Base-by-base conservation (phyloP, 179 eudicot species). In the Drosera spatulata region DNA sequence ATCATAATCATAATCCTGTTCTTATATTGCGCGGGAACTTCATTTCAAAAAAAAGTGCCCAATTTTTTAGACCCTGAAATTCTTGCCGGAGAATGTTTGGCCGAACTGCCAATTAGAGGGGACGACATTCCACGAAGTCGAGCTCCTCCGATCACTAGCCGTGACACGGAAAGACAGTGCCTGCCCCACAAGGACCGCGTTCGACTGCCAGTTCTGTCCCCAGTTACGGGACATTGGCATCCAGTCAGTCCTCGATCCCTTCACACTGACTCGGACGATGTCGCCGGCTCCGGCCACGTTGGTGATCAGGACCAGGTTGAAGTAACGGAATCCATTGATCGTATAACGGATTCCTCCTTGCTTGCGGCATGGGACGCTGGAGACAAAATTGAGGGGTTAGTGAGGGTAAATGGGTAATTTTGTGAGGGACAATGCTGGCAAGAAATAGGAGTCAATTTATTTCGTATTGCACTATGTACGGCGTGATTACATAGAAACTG, bases 121-220 rank as follows among this genome's bases (percentile, higher is more conserved):
- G 3, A 37, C 94, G 12, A 88, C 71, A 62, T 88, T 88, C 87
- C 85, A 83, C 0, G 94, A 81, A 40, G 96, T 81, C 71, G 96
- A 83, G 8, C 72, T 76, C 15, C 94, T 75, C 12, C 82, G 64
- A 61, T 88, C 96, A 60, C 94, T 86, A 37, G 67, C 84, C 1
- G 69, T 71, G 44, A 88, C 87, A 39, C 94, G 62, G 69, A 88
- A 88, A 40, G 96, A 88, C 53, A 88, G 88, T 4, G 94, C 48
- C 42, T 88, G 96, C 8, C 96, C 96, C 39, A 77, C 81, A 50
- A 88, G 52, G 5, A 79, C 85, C 0, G 84, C 66, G 33, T 83
- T 88, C 0, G 96, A 81, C 65, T 88, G 94, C 96, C 96, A 88
- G 41, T 88, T 88, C 54, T 88, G 96, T 2, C 96, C 96, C 96